phyloP scores from a whole-genome alignment of 768 basidiomycete genomes.

The Clavulina sp. region DNA sequence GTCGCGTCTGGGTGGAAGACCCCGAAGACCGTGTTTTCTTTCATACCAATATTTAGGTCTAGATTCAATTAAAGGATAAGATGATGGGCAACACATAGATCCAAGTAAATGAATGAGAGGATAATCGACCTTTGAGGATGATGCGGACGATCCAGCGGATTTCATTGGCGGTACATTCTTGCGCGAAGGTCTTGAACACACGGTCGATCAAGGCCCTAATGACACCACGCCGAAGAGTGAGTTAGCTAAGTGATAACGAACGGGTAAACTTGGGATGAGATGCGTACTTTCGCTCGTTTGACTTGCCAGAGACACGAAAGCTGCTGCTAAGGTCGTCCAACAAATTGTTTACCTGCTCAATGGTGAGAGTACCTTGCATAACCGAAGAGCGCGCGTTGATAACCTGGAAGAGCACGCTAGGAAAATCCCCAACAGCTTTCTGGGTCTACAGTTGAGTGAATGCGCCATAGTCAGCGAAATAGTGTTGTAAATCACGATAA shows the following conservation, averaged over 20 bases:
- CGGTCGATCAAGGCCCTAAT: slow-evolving; percentile 48
- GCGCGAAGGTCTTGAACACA: slow-evolving; percentile 46
- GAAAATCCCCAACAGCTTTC: slow-evolving; percentile 73
- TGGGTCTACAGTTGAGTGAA: slow-evolving; percentile 15
- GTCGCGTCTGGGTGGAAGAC: slow-evolving; percentile 92
- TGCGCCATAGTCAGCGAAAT: background rate
- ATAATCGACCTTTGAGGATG: slow-evolving; percentile 71
- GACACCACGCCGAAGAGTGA: background rate
- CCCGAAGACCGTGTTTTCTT: slow-evolving; percentile 82
- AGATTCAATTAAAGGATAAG: background rate
- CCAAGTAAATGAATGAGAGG: background rate
- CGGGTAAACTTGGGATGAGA: background rate
- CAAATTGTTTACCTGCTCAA: slow-evolving; percentile 70
- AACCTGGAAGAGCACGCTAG: slow-evolving; percentile 72
- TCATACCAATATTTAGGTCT: slow-evolving; percentile 88
- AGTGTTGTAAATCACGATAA: background rate
- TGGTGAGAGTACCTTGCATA: slow-evolving; percentile 47
- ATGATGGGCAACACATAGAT: background rate
- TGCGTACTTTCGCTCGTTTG: background rate
- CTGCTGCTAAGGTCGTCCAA: slow-evolving; percentile 60
- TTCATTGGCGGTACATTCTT: slow-evolving; percentile 61
- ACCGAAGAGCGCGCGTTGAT: slow-evolving; percentile 71
- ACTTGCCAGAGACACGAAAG: slow-evolving; percentile 31
- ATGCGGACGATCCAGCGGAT: slow-evolving; percentile 83
- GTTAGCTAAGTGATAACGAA: background rate